phyloP scores from a whole-genome alignment of 1,139 yeast genomes.

The Candida dubliniensis region DNA sequence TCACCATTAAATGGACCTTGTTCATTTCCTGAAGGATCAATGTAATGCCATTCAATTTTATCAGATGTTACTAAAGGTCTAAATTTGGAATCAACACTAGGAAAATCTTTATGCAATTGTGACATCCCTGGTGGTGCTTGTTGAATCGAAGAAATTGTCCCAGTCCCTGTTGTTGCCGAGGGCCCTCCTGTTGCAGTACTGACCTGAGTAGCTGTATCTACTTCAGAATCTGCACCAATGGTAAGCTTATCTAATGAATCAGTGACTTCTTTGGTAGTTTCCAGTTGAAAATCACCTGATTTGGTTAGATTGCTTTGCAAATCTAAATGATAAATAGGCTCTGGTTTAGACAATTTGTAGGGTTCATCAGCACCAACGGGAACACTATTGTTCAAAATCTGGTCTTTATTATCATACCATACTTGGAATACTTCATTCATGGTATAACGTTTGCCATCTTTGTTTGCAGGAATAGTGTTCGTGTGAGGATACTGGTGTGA shows the following conservation, averaged over 20 bases:
- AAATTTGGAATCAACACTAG: slow-evolving; percentile 5
- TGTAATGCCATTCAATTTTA: slow-evolving; percentile 65
- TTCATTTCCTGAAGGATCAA: slow-evolving; percentile 67
- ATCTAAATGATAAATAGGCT: slow-evolving; percentile 40
- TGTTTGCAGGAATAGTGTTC: slow-evolving; percentile 37
- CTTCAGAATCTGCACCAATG: slow-evolving; percentile 8
- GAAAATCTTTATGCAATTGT: slow-evolving; percentile 7
- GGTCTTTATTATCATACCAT: slow-evolving; percentile 48
- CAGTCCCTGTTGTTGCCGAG: slow-evolving; percentile 5
- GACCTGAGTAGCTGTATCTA: slow-evolving; percentile 1
- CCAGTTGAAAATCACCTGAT: neutral
- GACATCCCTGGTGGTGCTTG: slow-evolving; percentile 23
- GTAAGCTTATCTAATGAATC: slow-evolving; percentile 14
- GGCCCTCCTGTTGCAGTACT: slow-evolving; percentile 2
- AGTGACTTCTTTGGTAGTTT: slow-evolving; percentile 5
- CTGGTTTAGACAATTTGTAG: slow-evolving; percentile 32
- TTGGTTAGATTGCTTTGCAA: slow-evolving; percentile 18
- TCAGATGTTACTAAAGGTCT: slow-evolving; percentile 28
- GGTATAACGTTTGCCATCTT: slow-evolving; percentile 42
- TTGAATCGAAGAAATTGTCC: slow-evolving; percentile 4
- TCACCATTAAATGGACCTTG: slow-evolving; percentile 82
- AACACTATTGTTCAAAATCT: slow-evolving; percentile 25
- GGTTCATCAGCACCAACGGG: slow-evolving; percentile 30
- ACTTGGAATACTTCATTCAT: slow-evolving; percentile 55
- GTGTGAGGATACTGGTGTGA: slow-evolving; percentile 2